Evolutionary conservation across 805 yeast genomes (phyloP), one percentile per base, ranked within the genome.

Genomic region (Schizosaccharomyces pombe): DNA sequence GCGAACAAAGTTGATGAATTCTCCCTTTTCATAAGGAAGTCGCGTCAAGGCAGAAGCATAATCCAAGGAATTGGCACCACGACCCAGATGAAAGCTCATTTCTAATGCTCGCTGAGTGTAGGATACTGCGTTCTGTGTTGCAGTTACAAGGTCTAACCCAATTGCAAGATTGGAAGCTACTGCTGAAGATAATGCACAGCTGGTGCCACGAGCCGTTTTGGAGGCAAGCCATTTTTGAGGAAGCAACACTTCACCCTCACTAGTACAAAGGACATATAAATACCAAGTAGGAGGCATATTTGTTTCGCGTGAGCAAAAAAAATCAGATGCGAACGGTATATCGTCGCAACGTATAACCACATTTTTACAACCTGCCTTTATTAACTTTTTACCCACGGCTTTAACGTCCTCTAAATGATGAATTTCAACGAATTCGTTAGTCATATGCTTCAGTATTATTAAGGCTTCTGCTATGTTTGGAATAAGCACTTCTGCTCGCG

Each of bases 381-480:
- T n/a, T 19, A 43, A 43, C 9, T 22, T 43, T 6, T 19, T 24
- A 14, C 30, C 49, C 28, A 43, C 14, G 19, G 2, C 14, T 29
- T 43, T 26, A 4, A 43, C 49, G 26, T 43, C 49, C 6, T 19
- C 28, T n/a, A 26, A 28, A 43, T 43, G 28, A n/a, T 43, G 49
- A 43, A 43, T 26, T 1, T 26, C 49, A 6, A 43, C 5, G 6
- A 30, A 22, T 24, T 43, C 49, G 4, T 26, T 5, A 22, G 49
- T 43, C 49, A 43, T 22, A 2, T 43, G 49, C 14, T 61, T 47
- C 56, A 59, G 60, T 12, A 78, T 61, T 43, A 66, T 62, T 26
- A 60, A 57, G 1, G 91, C 89, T 64, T 85, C 95, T 3, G 72
- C 71, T 37, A 75, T 68, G 59, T 85, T 85, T 5, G 95, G 95